These are phyloP conservation scores for Stagonosporopsis tanaceti DNA, from an alignment of 2,329 filamentous ascomycete genomes.

Conservation along the genomic window DNA sequence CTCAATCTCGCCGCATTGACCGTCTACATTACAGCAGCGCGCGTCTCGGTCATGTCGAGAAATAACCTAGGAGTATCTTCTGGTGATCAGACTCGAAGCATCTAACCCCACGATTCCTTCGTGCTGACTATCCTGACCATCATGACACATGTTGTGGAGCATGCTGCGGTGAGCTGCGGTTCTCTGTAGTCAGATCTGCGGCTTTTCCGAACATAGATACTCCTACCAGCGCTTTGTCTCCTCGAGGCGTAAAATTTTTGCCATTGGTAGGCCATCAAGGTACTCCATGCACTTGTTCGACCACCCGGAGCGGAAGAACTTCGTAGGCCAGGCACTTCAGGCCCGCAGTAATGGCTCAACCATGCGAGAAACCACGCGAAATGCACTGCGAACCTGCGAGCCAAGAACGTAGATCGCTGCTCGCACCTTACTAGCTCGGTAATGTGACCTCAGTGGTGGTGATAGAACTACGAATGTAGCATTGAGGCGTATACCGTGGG, in stretches of 20 bases:
- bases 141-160: constrained; percentile 24
- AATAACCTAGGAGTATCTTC: neutral
- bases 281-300: constrained; percentile 27
- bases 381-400: constrained; percentile 25
- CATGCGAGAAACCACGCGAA: constrained; percentile 14
- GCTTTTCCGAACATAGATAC: constrained; percentile 24
- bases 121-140: neutral
- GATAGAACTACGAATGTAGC: constrained; percentile 13
- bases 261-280: constrained; percentile 40
- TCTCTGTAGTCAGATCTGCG: constrained; percentile 6
- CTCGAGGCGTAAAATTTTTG: constrained; percentile 30
- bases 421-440: constrained; percentile 19
- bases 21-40: no score
- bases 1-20: no score
- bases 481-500: constrained; percentile 25
- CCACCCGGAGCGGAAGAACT: constrained; percentile 16
- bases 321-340: constrained; percentile 14
- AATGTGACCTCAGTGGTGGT: constrained; percentile 19
- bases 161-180: constrained; percentile 1
- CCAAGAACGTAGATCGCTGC: constrained; percentile 26
- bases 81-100: neutral
- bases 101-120: neutral
- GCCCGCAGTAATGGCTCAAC: constrained; percentile 23
- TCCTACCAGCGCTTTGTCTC: constrained; percentile 20
- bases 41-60: neutral